These are phyloP conservation scores for Aspergillus sp. DNA, from an alignment of 2,329 filamentous ascomycete species.

Conservation along the genomic window DNA sequence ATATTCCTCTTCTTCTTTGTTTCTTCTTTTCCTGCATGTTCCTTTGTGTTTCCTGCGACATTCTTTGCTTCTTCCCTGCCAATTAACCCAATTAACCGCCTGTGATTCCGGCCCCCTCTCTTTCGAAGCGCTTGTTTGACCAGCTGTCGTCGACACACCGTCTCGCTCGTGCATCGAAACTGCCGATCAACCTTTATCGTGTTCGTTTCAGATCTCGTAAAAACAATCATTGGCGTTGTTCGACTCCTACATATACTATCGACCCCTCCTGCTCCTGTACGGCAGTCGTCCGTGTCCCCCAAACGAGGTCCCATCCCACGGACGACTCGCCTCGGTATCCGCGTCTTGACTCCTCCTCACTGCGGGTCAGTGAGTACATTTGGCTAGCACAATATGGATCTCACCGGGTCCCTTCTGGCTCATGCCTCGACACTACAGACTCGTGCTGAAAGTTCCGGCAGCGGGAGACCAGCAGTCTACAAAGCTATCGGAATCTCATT, in stretches of 20 bases:
- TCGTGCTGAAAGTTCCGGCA: constrained; percentile 7
- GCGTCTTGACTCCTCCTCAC: constrained; percentile 10
- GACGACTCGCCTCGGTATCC: constrained; percentile 13
- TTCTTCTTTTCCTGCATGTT: background rate
- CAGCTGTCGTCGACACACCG: background rate
- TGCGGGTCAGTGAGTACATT: constrained; percentile 16
- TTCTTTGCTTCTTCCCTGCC: constrained; percentile 1
- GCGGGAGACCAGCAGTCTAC: constrained; percentile 56
- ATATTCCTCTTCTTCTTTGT: background rate
- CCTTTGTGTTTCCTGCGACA: constrained; percentile 2
- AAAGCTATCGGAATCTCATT: constrained; percentile 84
- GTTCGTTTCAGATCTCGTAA: background rate
- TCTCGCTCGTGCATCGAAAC: too few species aligned
- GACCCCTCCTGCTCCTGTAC: constrained; percentile 4
- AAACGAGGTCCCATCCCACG: constrained; percentile 11
- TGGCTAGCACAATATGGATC: constrained; percentile 36
- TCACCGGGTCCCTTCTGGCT: constrained; percentile 28
- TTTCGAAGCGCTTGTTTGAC: background rate
- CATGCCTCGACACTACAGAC: constrained; percentile 11
- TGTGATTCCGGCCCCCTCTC: constrained; percentile 1
- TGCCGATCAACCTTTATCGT: background rate
- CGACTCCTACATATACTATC: background rate
- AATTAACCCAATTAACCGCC: background rate
- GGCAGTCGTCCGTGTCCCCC: constrained; percentile 9
- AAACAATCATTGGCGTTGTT: too few species aligned